Conservation (phyloP, 2,329 filamentous ascomycete genomes). For the Penicillium hesseltinei region DNA sequence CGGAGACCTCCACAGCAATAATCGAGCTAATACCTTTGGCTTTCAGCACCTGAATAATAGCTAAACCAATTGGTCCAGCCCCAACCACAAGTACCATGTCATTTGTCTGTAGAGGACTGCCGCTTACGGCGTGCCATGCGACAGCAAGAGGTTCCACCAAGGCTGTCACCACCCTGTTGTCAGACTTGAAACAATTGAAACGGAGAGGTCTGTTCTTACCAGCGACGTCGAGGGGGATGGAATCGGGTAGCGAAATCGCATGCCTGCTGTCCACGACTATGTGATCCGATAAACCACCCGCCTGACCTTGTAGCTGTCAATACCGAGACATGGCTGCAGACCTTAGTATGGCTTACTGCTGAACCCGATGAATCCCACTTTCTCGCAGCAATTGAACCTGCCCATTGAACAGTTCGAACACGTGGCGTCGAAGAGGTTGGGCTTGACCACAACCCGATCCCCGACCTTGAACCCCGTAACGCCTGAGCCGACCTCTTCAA, state of each 20-base stretch:
- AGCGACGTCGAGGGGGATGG: conserved; percentile 22
- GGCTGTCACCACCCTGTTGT: conserved; percentile 34
- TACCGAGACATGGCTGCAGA: conserved; percentile 28
- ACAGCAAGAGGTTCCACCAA: conserved; percentile 63
- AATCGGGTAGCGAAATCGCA: conserved; percentile 24
- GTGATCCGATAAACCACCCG: conserved; percentile 32
- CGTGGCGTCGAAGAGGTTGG: conserved; percentile 57
- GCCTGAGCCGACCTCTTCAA: conserved; percentile 57
- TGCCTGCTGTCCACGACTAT: conserved; percentile 22
- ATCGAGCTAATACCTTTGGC: conserved; percentile 54
- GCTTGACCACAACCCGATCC: conserved; percentile 59
- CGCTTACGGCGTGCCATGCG: conserved; percentile 61
- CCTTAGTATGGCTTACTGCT: conserved; percentile 34
- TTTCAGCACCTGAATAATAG: conserved; percentile 57
- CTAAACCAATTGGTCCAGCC: conserved; percentile 62
- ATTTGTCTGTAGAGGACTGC: conserved; percentile 45
- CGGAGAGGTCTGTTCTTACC: conserved; percentile 15
- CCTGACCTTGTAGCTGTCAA: conserved; percentile 39
- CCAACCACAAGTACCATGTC: conserved; percentile 57
- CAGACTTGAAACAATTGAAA: background rate
- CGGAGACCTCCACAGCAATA: conserved; percentile 58
- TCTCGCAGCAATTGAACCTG: conserved; percentile 59
- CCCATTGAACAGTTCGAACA: conserved; percentile 57
- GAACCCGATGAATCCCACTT: conserved; percentile 54
- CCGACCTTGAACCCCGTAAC: conserved; percentile 52